Evolutionary conservation across 2,329 filamentous ascomycete species (phyloP), one percentile per base, ranked within the genome.

Genomic region (Aaosphaeria arxii): DNA sequence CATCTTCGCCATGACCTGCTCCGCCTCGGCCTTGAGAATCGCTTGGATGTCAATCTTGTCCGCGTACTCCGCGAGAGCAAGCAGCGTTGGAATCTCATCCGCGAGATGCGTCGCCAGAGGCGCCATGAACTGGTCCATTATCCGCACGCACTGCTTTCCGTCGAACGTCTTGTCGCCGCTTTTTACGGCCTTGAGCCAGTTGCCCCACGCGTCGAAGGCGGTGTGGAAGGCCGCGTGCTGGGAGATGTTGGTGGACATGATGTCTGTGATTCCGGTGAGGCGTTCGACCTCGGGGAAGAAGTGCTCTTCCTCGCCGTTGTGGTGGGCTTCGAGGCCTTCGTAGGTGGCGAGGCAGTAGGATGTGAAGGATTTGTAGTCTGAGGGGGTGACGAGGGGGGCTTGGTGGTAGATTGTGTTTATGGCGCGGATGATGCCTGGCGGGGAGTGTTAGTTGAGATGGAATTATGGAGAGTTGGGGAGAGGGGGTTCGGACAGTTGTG

Each of bases 371-470:
- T 67, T 61, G 62, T 77, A 77, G 62, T 85, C 80, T n/a, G 64
- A 63, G 2, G 75, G 72, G 7, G 72, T 62, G 39, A 85, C 65
- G 55, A 78, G 71, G 7, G 54, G 50, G 76, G 80, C 81, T 63
- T 85, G 83, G 38, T 78, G 75, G 62, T 80, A 83, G 59, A 86
- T 83, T 58, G 76, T 79, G 66, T 86, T 86, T 72, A 81, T 83
- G 46, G 81, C 80, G 39, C 83, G 80, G 53, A 85, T 78, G 57
- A 86, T 79, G 47, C 39, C 39, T 40, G 24, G 9, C 3, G 24
- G 4, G 9, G 2, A 4, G 11, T 40, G 4, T 40, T 40, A 11
- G 11, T 13, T 11, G 39, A 11, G 39, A n/a, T n/a, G 39, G 9
- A 36, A n/a, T n/a, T n/a, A n/a, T n/a, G n/a, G n/a, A n/a, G n/a